Evolutionary conservation across 305 asterid species (phyloP).

Genomic region (Nicotiana rustica): DNA sequence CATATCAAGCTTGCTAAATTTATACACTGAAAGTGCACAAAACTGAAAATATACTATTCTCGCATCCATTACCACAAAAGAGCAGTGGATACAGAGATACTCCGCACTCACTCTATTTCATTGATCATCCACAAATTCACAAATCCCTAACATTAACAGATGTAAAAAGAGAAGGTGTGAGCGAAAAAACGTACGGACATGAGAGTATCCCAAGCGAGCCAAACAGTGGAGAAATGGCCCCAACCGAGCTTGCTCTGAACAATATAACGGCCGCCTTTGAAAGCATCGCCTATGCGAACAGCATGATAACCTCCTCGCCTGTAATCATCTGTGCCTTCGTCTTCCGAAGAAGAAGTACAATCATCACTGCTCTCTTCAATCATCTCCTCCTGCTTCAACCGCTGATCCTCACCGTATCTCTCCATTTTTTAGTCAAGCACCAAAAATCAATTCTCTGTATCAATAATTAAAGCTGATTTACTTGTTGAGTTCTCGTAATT

Average conservation of each 20-base stretch:
- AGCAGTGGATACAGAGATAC: not conserved
- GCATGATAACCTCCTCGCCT: conserved; percentile 89
- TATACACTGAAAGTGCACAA: too few species aligned
- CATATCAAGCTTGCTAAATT: too few species aligned
- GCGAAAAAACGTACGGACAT: conserved; percentile 56
- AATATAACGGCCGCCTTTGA: conserved; percentile 68
- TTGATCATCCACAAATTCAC: not conserved
- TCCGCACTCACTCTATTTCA: not conserved
- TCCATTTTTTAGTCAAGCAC: conserved; percentile 3
- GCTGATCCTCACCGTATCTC: not conserved
- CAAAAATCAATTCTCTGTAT: not conserved
- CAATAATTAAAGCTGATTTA: not conserved
- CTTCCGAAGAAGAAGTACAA: conserved; percentile 57
- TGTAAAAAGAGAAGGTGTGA: not conserved
- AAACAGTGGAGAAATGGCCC: conserved; percentile 94
- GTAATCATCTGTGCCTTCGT: conserved; percentile 84
- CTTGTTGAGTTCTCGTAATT: not conserved
- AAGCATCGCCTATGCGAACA: conserved; percentile 72
- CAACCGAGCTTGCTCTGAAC: conserved; percentile 89
- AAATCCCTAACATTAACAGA: not conserved
- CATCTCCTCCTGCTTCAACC: not conserved
- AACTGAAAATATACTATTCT: too few species aligned
- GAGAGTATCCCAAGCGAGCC: conserved; percentile 83
- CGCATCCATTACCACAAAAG: too few species aligned
- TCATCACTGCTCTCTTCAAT: conserved; percentile 7